Evolutionary conservation across 495 filamentous ascomycete species (phyloP).

Genomic region (Schizothecium vesticola): DNA sequence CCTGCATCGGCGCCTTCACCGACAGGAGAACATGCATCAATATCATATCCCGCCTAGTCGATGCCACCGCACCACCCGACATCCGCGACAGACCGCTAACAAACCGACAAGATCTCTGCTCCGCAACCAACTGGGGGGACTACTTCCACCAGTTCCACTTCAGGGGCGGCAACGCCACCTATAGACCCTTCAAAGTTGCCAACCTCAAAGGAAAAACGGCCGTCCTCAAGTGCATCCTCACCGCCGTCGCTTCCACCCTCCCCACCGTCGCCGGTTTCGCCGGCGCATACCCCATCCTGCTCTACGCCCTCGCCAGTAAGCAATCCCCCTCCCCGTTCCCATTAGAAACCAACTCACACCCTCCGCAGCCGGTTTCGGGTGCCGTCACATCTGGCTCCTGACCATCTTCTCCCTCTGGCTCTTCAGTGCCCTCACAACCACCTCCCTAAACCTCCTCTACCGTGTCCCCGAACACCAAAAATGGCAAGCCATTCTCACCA

Average conservation of each 20-base stretch:
- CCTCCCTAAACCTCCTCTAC: background rate
- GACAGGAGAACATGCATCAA: background rate
- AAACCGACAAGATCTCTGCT: background rate
- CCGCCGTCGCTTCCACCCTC: background rate
- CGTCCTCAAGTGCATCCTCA: background rate
- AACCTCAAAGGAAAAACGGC: background rate
- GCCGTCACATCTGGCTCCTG: conserved; percentile 4
- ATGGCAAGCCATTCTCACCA: background rate
- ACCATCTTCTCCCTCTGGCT: background rate
- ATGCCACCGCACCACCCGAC: background rate
- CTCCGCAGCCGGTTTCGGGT: background rate
- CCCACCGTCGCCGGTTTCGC: background rate
- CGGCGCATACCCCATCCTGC: background rate
- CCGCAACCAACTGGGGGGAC: background rate
- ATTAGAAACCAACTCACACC: background rate
- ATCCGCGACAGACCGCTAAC: background rate
- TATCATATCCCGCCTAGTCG: conserved; percentile 3
- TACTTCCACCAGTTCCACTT: conserved; percentile 10
- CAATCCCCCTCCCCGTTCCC: background rate
- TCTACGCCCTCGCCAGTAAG: background rate
- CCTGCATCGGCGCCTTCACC: conserved; percentile 8
- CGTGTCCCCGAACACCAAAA: background rate
- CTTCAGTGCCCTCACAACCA: background rate
- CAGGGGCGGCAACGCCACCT: conserved; percentile 1
- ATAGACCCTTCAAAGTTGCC: background rate